Evolutionary conservation across 768 basidiomycete genomes (phyloP), one percentile per base, ranked within the genome.

Genomic region (Trametes punicea): DNA sequence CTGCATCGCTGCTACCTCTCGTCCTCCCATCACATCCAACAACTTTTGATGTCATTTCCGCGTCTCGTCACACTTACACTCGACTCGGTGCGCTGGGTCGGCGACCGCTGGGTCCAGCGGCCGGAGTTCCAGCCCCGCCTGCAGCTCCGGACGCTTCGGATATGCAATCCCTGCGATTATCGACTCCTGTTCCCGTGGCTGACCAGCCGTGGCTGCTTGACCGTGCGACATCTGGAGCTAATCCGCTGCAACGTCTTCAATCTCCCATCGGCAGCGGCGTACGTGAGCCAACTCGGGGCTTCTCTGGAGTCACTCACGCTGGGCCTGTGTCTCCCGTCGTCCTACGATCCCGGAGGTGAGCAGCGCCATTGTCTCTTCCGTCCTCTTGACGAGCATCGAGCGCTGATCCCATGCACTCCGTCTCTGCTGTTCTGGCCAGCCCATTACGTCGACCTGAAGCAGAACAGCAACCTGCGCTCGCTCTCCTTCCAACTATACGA

Each of bases 81-180:
- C 25, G 44, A 39, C 26, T 46, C 44, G 31, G 52, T 54, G 2
- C 44, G 44, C 25, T 54, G 52, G 52, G 34, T 3, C 1, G 44
- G 52, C n/a, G 50, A 51, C 34, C 25, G 26, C 34, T n/a, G 25
- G 34, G 23, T 26, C 9, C 44, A 25, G 1, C 41, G 42, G 13
- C 33, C 42, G 4, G 51, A 26, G 34, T 25, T 31, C 26, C 30
- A 15, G 8, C 52, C 10, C 6, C 2, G 13, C 1, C 26, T 46
- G 33, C 10, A 10, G 13, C 36, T 46, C 15, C 34, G 13, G n/a
- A 27, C 21, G 25, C 44, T 54, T 11, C 33, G 34, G 8, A 46
- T 54, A 16, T 38, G 52, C 52, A 46, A 45, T n/a, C 52, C 52
- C 16, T 46, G 29, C 34, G 52, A 54, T 25, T 54, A 46, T 13